phyloP scores from a whole-genome alignment of 1,139 yeast genomes.

The Geotrichum phurueaensis region DNA sequence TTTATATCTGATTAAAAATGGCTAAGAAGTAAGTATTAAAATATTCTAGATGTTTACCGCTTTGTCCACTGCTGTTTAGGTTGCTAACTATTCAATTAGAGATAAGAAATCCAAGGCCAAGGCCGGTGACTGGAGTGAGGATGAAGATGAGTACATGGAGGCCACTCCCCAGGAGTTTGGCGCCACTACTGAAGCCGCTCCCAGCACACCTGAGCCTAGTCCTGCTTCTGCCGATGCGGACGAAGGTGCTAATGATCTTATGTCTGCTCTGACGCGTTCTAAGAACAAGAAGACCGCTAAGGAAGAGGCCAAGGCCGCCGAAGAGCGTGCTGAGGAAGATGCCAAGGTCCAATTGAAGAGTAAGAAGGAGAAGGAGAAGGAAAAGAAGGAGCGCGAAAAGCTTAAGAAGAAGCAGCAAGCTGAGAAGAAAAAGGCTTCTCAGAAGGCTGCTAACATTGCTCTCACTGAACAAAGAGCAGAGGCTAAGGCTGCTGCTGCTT shows the following conservation, averaged over 20 bases:
- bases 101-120: conserved; percentile 44
- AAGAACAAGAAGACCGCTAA: conserved; percentile 67
- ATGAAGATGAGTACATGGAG: conserved; percentile 48
- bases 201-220: conserved; percentile 16
- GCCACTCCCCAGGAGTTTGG: conserved; percentile 56
- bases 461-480: conserved; percentile 36
- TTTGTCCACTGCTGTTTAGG: not conserved
- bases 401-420: conserved; percentile 85
- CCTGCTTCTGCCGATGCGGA: conserved; percentile 36
- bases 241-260: conserved; percentile 53
- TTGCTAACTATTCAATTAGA: conserved; percentile 16
- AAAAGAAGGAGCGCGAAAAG: conserved; percentile 95
- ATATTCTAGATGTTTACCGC: not conserved
- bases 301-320: conserved; percentile 41
- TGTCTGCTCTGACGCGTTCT: conserved; percentile 73
- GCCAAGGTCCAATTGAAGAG: conserved; percentile 66
- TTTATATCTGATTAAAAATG: not conserved
- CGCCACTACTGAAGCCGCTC: conserved; percentile 17
- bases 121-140: conserved; percentile 82
- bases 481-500: conserved; percentile 34
- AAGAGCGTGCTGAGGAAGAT: conserved; percentile 36
- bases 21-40: conserved; percentile 12
- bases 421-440: conserved; percentile 77
- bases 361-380: conserved; percentile 95
- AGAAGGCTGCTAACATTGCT: conserved; percentile 55